Conservation (phyloP, 2,329 filamentous ascomycete genomes). For the Delphinella strobiligena region DNA sequence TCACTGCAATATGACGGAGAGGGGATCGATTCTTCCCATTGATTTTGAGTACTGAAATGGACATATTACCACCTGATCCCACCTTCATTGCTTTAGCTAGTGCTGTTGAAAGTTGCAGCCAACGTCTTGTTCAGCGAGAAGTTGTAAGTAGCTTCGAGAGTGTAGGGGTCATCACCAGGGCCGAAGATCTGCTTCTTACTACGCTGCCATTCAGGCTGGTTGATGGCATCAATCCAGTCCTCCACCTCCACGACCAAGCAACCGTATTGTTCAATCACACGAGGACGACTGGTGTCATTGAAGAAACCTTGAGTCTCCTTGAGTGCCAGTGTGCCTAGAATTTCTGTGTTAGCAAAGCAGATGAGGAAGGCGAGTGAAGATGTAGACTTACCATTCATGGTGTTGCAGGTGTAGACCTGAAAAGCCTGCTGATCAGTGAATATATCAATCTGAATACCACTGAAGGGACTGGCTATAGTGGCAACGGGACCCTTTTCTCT, state of each 20-base stretch:
- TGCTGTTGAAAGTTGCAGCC: conserved; percentile 8
- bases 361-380: conserved; percentile 21
- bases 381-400: conserved; percentile 52
- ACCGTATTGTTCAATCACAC: conserved; percentile 61
- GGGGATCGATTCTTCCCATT: too few species aligned
- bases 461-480: conserved; percentile 58
- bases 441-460: conserved; percentile 73
- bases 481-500: conserved; percentile 46
- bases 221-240: conserved; percentile 90
- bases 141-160: conserved; percentile 31
- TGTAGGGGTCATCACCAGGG: conserved; percentile 30
- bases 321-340: conserved; percentile 43
- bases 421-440: conserved; percentile 76
- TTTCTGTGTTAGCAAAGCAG: conserved; percentile 8
- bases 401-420: conserved; percentile 77
- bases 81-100: background rate
- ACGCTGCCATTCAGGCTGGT: conserved; percentile 78
- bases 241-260: conserved; percentile 87
- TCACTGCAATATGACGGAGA: too few species aligned
- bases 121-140: conserved; percentile 25
- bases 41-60: too few species aligned
- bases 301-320: conserved; percentile 59
- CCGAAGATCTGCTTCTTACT: conserved; percentile 39
- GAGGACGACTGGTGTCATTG: conserved; percentile 41
- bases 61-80: background rate